Conservation (phyloP, 306 rosid genomes). For the Quercus ilex region DNA sequence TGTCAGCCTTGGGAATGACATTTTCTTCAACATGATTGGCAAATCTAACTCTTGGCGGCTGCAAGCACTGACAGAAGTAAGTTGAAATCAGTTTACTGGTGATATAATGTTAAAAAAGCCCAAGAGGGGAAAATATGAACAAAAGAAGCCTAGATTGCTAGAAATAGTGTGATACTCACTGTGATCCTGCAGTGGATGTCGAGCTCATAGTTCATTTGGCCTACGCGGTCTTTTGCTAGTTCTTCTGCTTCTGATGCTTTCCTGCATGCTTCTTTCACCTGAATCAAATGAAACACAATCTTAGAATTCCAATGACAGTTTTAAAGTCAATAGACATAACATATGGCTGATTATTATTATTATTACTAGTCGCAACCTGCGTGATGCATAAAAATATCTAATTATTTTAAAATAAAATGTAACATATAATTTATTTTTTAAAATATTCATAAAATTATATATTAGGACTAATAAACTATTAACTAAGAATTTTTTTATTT, state of each 20-base stretch:
- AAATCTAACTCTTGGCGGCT: slow-evolving; percentile 68
- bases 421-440: too few relatives aligned
- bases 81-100: background rate
- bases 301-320: background rate
- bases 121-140: background rate
- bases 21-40: slow-evolving; percentile 47
- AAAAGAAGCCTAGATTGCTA: background rate
- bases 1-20: slow-evolving; percentile 24
- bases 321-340: background rate
- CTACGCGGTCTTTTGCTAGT: slow-evolving; percentile 51
- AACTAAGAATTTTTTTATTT: too few relatives aligned
- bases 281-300: slow-evolving; percentile 10
- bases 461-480: too few relatives aligned
- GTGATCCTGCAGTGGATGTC: slow-evolving; percentile 59
- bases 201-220: slow-evolving; percentile 67
- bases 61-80: slow-evolving; percentile 47
- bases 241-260: slow-evolving; percentile 64
- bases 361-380: too few relatives aligned
- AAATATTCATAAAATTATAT: too few relatives aligned
- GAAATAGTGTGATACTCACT: slow-evolving; percentile 31
- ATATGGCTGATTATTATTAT: background rate
- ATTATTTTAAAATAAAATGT: too few relatives aligned
- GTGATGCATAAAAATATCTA: too few relatives aligned
- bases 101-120: background rate
- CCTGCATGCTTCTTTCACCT: slow-evolving; percentile 76